Percentiles rank a stretch among this genome's conserved stretches.
phyloP scores from a whole-genome alignment of 768 basidiomycete genomes.

The Krasilnikovozyma curviuscula region DNA sequence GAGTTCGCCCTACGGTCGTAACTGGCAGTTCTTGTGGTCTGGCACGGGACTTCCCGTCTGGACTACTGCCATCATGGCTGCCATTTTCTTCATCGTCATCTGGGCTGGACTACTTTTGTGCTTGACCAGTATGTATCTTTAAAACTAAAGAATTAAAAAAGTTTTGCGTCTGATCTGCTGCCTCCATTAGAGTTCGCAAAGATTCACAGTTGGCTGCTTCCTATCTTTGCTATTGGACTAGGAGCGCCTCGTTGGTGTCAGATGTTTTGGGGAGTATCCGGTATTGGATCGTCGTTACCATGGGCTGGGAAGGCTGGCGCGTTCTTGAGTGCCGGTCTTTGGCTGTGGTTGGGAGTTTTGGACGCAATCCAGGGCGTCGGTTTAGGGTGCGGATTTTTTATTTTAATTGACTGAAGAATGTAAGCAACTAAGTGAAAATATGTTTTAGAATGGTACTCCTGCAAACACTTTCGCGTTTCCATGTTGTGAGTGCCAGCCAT shows the following conservation, averaged over 20 bases:
- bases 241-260: conserved; percentile 93
- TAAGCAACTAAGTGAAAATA: too few relatives aligned
- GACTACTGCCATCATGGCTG: conserved; percentile 58
- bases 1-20: conserved; percentile 40
- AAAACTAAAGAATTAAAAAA: neutral
- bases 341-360: conserved; percentile 88
- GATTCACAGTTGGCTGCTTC: conserved; percentile 83
- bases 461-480: conserved; percentile 8
- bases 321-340: conserved; percentile 47
- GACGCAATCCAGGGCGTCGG: conserved; percentile 90
- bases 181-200: conserved; percentile 49
- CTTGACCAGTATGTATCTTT: neutral
- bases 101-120: conserved; percentile 49
- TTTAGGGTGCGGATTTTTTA: conserved; percentile 48
- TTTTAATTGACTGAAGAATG: too few relatives aligned
- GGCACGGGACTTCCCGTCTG: conserved; percentile 54
- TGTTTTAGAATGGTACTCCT: too few relatives aligned
- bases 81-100: conserved; percentile 66
- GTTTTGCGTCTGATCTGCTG: neutral
- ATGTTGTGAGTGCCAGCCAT: neutral
- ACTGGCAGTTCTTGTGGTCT: conserved; percentile 85
- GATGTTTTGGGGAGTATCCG: conserved; percentile 94
- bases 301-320: conserved; percentile 64
- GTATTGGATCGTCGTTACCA: conserved; percentile 75
- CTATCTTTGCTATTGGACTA: conserved; percentile 85